Base-by-base conservation (phyloP, 2,329 filamentous ascomycete species). In the Sclerotinia subarctica region DNA sequence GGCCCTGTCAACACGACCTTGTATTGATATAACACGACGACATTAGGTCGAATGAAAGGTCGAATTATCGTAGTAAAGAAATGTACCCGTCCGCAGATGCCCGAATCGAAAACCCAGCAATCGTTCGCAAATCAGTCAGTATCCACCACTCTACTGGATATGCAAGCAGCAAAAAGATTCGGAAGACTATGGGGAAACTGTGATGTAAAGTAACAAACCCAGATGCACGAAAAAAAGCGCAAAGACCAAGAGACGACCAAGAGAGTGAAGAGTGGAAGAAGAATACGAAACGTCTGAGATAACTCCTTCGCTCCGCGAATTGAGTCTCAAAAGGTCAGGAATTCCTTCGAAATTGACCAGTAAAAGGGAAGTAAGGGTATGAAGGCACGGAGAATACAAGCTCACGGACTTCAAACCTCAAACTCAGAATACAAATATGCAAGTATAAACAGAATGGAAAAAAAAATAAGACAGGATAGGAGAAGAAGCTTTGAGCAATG, bases 1-100 rank as follows among this genome's bases (percentile, higher is more conserved):
- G 64, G 72, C 49, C 71, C 66, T 64, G 68, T 75, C 72, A 75
- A 74, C 73, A 75, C 69, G 72, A 75, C 72, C 72, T 66, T 62
- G 44, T 58, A 35, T 54, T 59, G 53, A 52, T 68, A 64, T 71
- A 59, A 63, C 70, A 67, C 54, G 57, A 67, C 70, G 70, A 73
- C 75, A 76, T 76, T 68, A 68, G 71, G 69, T 66, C 70, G 69
- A 71, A 73, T 72, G 66, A 59, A 66, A 64, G 63, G 64, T 63
- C 58, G 21, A 68, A 59, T 62, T 69, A 66, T 60, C 8, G 64
- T 58, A 29, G 24, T 66, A n/a, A 52, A 5, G 21, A 21, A 24
- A 24, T 46, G 24, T 49, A 38, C n/a, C 64, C 44, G 44, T 66
- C 53, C n/a, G 69, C 42, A 29, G 32, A 52, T 51, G 53, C n/a